Conservation (phyloP, 352 stramenopile species). For the Elongisporangium prolatum region DNA sequence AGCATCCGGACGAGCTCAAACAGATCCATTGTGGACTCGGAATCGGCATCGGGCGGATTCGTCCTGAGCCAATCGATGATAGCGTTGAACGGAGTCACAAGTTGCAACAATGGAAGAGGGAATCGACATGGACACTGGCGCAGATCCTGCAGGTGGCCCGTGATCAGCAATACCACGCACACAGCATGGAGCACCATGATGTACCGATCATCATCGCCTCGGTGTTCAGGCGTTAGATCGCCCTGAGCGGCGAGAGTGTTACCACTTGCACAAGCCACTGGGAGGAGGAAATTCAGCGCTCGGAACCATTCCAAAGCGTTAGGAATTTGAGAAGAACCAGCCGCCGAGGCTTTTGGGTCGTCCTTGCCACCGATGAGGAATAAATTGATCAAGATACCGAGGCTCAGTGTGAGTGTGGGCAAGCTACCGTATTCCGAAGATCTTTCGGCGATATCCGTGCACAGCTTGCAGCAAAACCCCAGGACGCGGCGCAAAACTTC, state of each 20-base stretch:
- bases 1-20: slow-evolving; percentile 70
- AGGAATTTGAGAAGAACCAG: slow-evolving; percentile 16
- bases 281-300: slow-evolving; percentile 67
- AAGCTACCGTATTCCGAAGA: slow-evolving; percentile 44
- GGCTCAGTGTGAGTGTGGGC: slow-evolving; percentile 65
- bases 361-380: slow-evolving; percentile 53
- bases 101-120: slow-evolving; percentile 27
- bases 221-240: slow-evolving; percentile 36
- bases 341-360: slow-evolving; percentile 8
- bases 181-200: slow-evolving; percentile 72
- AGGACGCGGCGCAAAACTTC: slow-evolving; percentile 63
- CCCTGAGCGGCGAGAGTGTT: slow-evolving; percentile 40
- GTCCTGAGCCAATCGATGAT: slow-evolving; percentile 50
- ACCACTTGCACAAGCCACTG: slow-evolving; percentile 63
- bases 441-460: slow-evolving; percentile 42
- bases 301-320: slow-evolving; percentile 69
- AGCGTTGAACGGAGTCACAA: slow-evolving; percentile 53
- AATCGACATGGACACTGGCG: slow-evolving; percentile 32
- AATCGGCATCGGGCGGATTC: slow-evolving; percentile 47
- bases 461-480: slow-evolving; percentile 74
- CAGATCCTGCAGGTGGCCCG: slow-evolving; percentile 47
- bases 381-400: slow-evolving; percentile 78
- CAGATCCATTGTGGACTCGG: slow-evolving; percentile 53
- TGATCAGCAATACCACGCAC: slow-evolving; percentile 69
- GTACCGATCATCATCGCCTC: slow-evolving; percentile 73